Base-by-base conservation (phyloP, 2,329 filamentous ascomycete species). In the Pseudocercospora eumusae region DNA sequence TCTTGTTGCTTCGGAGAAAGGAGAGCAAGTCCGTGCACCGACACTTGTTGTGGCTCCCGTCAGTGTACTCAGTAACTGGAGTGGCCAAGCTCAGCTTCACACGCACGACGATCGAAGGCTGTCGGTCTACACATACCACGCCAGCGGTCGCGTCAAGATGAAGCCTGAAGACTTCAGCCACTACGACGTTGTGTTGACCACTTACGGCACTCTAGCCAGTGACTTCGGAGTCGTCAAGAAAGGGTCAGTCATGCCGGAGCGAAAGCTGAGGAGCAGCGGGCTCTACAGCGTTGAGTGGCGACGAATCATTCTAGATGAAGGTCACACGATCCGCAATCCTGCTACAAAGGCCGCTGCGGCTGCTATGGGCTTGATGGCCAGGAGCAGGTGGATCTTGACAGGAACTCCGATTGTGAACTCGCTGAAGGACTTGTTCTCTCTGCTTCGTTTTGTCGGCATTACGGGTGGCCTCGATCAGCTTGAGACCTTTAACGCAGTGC, bases 51-150 rank as follows among this genome's bases (percentile, higher is more conserved):
- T 96, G 59, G 87, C 90, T 0, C 92, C 92, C 0, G 84, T 96
- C 5, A 88, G 88, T 56, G 91, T 96, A 20, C 93, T 96, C 89
- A 92, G 88, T 71, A 96, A 96, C 69, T 96, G 92, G 92, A 86
- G 85, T 68, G 86, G 88, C 58, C 92, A 96, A 75, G 90, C 93
- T 58, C 80, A 84, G 64, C 82, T 84, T 40, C 92, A 96, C 70
- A 83, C 93, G 50, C 83, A 86, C 40, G 74, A 81, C 4, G 83
- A 88, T n/a, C 77, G 85, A 59, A 77, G 80, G 1, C 85, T 91
- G 6, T 86, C 82, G 9, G 82, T 95, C 4, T 81, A 92, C 69
- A 86, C 88, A 31, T 95, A 93, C 71, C 91, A 96, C 71, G 89
- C 89, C 0, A 73, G 78, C 67, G 78, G 82, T 68, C 81, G 84